Conservation (phyloP, 192 early-diverging fungal genomes). For the Backusella australiensis region DNA sequence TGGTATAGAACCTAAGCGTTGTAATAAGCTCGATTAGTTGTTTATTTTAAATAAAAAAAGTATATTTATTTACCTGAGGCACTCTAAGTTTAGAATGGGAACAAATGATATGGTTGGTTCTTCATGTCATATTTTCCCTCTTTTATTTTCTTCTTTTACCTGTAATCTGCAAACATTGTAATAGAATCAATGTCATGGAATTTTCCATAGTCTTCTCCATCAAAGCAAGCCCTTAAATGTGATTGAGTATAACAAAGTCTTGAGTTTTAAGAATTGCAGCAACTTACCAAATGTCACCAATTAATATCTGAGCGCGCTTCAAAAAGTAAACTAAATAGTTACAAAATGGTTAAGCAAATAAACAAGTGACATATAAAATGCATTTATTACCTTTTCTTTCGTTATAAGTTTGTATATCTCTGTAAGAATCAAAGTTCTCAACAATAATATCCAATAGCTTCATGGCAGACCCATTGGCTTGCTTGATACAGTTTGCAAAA, state of each 20-base stretch:
- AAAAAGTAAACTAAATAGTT: constrained; percentile 53
- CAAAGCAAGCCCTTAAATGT: constrained; percentile 70
- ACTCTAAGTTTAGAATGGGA: constrained; percentile 18
- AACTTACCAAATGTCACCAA: constrained; percentile 73
- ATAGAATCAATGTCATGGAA: constrained; percentile 77
- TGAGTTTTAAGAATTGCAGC: neutral
- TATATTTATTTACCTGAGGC: constrained; percentile 27
- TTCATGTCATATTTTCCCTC: neutral
- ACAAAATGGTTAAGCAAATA: constrained; percentile 4
- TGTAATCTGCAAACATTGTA: constrained; percentile 92
- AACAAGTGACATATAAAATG: no score
- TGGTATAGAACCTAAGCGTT: constrained; percentile 59
- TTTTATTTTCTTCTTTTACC: constrained; percentile 25
- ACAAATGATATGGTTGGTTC: neutral
- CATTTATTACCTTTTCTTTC: constrained; percentile 46
- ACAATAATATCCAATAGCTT: constrained; percentile 56
- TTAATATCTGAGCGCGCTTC: constrained; percentile 84
- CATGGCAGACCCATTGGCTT: constrained; percentile 52
- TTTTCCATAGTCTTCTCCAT: constrained; percentile 54
- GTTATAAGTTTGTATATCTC: constrained; percentile 58
- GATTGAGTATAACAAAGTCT: neutral
- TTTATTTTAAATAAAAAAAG: neutral
- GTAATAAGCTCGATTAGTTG: neutral
- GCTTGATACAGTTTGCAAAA: constrained; percentile 57
- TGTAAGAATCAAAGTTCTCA: constrained; percentile 61